Percentiles rank a stretch among this genome's conserved stretches.
Conservation (phyloP, 352 stramenopile species). For the Pythium myriotylum region DNA sequence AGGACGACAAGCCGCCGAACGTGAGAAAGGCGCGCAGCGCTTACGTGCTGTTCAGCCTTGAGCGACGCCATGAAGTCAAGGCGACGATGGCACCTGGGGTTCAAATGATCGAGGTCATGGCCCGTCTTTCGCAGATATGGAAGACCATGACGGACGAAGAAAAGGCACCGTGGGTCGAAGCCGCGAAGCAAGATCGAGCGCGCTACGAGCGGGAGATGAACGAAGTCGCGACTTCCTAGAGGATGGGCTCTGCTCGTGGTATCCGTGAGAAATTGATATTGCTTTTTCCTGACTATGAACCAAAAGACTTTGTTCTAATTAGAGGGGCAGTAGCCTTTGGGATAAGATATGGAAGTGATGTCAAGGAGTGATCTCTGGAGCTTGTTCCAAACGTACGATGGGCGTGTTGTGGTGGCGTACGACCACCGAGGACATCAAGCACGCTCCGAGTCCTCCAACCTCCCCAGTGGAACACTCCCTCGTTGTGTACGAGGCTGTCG, state of each 20-base stretch:
- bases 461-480: neutral
- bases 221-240: constrained; percentile 40
- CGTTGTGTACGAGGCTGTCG: neutral
- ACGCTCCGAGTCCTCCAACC: neutral
- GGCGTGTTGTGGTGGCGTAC: constrained; percentile 3
- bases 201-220: constrained; percentile 64
- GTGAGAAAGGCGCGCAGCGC: constrained; percentile 38
- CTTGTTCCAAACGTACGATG: neutral
- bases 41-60: constrained; percentile 47
- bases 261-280: neutral
- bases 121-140: constrained; percentile 36
- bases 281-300: neutral
- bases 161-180: constrained; percentile 36
- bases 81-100: constrained; percentile 35
- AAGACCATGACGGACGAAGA: constrained; percentile 42
- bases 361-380: neutral
- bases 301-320: neutral
- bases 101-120: constrained; percentile 41
- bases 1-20: constrained; percentile 13
- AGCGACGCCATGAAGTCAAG: constrained; percentile 39
- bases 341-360: neutral
- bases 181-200: constrained; percentile 29
- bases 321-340: neutral
- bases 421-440: neutral
- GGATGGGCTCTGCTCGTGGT: constrained; percentile 16